Percentiles rank a stretch among this genome's conserved stretches.
These are phyloP conservation scores for Nelumbo lutea DNA, from an alignment of 164 flowering plant species.

Conservation along the genomic window DNA sequence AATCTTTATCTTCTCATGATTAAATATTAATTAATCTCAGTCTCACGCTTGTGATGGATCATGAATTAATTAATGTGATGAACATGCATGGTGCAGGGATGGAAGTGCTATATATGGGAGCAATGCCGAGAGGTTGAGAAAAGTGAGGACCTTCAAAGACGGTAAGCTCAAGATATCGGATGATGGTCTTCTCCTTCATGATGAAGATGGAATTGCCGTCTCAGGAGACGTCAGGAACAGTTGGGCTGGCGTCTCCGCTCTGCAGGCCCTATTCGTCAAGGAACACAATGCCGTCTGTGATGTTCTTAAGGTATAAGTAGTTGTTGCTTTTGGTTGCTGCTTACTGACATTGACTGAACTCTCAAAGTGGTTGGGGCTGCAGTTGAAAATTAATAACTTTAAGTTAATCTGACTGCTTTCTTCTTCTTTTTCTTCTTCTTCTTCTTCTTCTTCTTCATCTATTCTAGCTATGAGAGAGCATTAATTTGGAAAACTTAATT, in stretches of 20 bases:
- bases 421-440: no score
- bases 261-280: constrained; percentile 41
- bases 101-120: constrained; percentile 44
- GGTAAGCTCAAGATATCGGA: constrained; percentile 35
- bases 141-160: constrained; percentile 34
- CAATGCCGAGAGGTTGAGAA: constrained; percentile 15
- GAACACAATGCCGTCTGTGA: constrained; percentile 48
- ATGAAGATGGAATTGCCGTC: constrained; percentile 22
- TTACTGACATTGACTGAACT: no score
- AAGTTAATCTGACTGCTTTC: no score
- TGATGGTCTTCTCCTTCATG: constrained; percentile 36
- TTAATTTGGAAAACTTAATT: no score
- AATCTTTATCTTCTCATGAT: no score
- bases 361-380: no score
- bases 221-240: constrained; percentile 44
- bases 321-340: no score
- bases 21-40: not conserved
- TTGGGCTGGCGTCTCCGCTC: constrained; percentile 37
- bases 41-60: not conserved
- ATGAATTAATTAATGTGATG: no score
- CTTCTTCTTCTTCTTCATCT: no score
- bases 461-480: no score
- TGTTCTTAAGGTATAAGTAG: constrained; percentile 25
- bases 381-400: no score
- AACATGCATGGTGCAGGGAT: constrained; percentile 25